phyloP scores from a whole-genome alignment of 176 grass and related monocot genomes.

The Tillandsia fasciculata region DNA sequence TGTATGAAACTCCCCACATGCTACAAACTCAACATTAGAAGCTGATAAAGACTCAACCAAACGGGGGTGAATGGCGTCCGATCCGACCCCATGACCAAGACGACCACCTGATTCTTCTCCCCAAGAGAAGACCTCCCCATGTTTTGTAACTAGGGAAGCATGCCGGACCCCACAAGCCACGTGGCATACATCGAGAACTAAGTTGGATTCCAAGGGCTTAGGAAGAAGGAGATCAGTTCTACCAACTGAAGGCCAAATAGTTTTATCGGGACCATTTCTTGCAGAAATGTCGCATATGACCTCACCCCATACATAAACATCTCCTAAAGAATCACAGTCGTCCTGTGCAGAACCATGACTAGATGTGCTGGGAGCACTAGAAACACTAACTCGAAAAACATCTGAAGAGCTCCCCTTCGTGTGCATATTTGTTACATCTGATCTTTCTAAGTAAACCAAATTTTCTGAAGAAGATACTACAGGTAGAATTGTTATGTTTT shows the following conservation, averaged over 20 bases:
- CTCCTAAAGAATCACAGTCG: slow-evolving; percentile 74
- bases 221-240: slow-evolving; percentile 67
- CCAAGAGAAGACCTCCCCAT: slow-evolving; percentile 92
- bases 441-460: slow-evolving; percentile 25
- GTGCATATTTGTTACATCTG: slow-evolving; percentile 78
- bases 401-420: slow-evolving; percentile 65
- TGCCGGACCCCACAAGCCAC: slow-evolving; percentile 84
- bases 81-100: slow-evolving; percentile 75
- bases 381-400: slow-evolving; percentile 84
- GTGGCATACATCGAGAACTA: slow-evolving; percentile 72
- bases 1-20: slow-evolving; percentile 96
- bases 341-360: slow-evolving; percentile 95
- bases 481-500: background rate
- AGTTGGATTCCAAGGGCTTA: slow-evolving; percentile 73
- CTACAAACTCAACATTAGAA: slow-evolving; percentile 46
- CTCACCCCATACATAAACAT: slow-evolving; percentile 93
- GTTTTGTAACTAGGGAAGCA: slow-evolving; percentile 77
- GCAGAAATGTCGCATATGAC: slow-evolving; percentile 58
- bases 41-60: slow-evolving; percentile 52
- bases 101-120: slow-evolving; percentile 85
- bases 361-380: slow-evolving; percentile 89
- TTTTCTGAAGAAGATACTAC: slow-evolving; percentile 19
- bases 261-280: slow-evolving; percentile 32
- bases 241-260: slow-evolving; percentile 26
- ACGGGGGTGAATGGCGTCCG: slow-evolving; percentile 44